These are phyloP conservation scores for Nothophaeocryptopus gaeumannii DNA, from an alignment of 2,329 filamentous ascomycete species.

Conservation along the genomic window DNA sequence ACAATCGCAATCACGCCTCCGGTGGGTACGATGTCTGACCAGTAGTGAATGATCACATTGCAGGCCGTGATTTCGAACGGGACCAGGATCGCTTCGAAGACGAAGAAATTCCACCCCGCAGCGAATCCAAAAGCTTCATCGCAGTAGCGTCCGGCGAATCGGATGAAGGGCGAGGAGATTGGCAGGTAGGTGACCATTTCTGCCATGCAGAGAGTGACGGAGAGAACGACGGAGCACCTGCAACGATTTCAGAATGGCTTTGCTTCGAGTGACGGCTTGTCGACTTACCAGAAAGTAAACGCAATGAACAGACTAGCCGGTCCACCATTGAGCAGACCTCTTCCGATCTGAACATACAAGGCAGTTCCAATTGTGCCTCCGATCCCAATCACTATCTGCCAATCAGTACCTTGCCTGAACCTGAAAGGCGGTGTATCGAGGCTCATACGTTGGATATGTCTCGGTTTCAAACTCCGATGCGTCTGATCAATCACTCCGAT, in stretches of 20 bases:
- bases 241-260: too few species aligned
- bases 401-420: conserved; percentile 31
- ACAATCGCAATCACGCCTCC: conserved; percentile 62
- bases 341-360: conserved; percentile 48
- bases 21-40: conserved; percentile 48
- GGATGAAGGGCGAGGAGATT: conserved; percentile 74
- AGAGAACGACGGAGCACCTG: conserved; percentile 25
- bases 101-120: conserved; percentile 33
- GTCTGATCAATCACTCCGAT: conserved; percentile 34
- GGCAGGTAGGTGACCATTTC: conserved; percentile 77
- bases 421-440: conserved; percentile 23
- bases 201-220: conserved; percentile 50
- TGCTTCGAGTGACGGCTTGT: too few species aligned
- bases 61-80: conserved; percentile 47
- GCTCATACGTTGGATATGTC: conserved; percentile 42
- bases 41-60: conserved; percentile 62
- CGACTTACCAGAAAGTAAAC: conserved; percentile 42
- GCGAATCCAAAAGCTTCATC: conserved; percentile 65
- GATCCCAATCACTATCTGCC: conserved; percentile 36
- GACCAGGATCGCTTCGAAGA: conserved; percentile 30
- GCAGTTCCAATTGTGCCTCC: conserved; percentile 48
- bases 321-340: conserved; percentile 46
- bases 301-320: conserved; percentile 48
- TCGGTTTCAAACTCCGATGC: conserved; percentile 44
- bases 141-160: conserved; percentile 71